phyloP scores from a whole-genome alignment of 495 filamentous ascomycete species.

The Collariella sp. region DNA sequence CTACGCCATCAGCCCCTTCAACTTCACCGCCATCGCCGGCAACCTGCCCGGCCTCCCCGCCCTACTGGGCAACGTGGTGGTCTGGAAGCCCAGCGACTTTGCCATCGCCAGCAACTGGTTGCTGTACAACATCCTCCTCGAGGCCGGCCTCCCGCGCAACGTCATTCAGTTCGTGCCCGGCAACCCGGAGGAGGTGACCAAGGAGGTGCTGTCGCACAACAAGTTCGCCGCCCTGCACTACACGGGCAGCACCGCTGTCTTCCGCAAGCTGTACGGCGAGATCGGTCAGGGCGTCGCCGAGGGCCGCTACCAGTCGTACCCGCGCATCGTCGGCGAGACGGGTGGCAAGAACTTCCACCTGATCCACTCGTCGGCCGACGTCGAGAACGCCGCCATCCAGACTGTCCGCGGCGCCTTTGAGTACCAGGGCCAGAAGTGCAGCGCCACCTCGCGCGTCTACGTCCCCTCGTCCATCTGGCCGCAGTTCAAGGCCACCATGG shows the following conservation, averaged over 20 bases:
- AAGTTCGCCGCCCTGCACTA: constrained; percentile 74
- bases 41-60: constrained; percentile 68
- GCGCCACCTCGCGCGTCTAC: constrained; percentile 69
- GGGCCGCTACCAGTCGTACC: constrained; percentile 63
- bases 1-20: constrained; percentile 79
- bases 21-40: constrained; percentile 80
- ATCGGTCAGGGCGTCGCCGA: constrained; percentile 62
- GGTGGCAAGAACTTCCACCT: constrained; percentile 92
- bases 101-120: constrained; percentile 67
- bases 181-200: constrained; percentile 64
- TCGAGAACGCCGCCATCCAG: constrained; percentile 66
- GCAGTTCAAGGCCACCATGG: constrained; percentile 53
- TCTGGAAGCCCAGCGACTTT: constrained; percentile 81
- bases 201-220: constrained; percentile 55
- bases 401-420: constrained; percentile 84
- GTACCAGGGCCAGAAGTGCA: constrained; percentile 87
- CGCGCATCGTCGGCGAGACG: constrained; percentile 77
- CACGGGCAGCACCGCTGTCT: constrained; percentile 73
- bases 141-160: constrained; percentile 69
- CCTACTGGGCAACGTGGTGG: constrained; percentile 75
- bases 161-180: constrained; percentile 82
- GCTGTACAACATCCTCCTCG: constrained; percentile 76
- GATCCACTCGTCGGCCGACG: constrained; percentile 63
- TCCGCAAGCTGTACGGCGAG: constrained; percentile 62
- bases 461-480: constrained; percentile 63